These are phyloP conservation scores for Cornus florida DNA, from an alignment of 148 eudicot species.

Conservation along the genomic window DNA sequence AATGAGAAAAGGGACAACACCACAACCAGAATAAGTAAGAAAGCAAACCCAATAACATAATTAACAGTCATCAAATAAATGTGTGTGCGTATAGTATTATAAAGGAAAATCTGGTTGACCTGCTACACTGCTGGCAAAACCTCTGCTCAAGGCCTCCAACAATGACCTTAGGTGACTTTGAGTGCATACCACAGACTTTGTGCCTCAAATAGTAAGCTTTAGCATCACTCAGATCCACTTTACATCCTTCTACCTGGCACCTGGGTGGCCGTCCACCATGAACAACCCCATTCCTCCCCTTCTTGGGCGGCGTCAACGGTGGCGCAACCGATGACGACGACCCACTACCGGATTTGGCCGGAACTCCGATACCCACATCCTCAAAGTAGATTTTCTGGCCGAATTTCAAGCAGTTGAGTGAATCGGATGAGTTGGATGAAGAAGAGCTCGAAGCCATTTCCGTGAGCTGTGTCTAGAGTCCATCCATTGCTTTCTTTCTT, in stretches of 20 bases:
- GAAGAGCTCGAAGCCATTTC: conserved; percentile 60
- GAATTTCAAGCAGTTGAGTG: conserved; percentile 62
- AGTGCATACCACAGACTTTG: conserved; percentile 84
- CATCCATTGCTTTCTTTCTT: conserved; percentile 29
- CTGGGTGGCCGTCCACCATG: conserved; percentile 72
- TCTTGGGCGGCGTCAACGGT: conserved; percentile 43
- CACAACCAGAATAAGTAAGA: no score
- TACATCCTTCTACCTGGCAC: conserved; percentile 93
- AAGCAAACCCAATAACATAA: no score
- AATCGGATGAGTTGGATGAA: conserved; percentile 34
- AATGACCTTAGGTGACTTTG: conserved; percentile 64
- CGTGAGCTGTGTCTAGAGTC: conserved; percentile 23
- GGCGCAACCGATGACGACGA: conserved; percentile 20
- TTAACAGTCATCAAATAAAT: no score
- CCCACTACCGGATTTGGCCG: conserved; percentile 33
- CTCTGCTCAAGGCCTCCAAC: conserved; percentile 79
- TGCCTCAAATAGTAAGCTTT: conserved; percentile 90
- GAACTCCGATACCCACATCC: conserved; percentile 48
- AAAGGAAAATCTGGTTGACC: conserved; percentile 32
- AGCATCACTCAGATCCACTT: conserved; percentile 82
- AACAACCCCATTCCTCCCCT: conserved; percentile 39
- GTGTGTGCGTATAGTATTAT: not conserved
- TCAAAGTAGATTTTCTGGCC: conserved; percentile 88
- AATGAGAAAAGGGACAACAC: not conserved
- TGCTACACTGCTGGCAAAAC: conserved; percentile 98